These are phyloP conservation scores for Fusarium tanahbumbuense DNA, from an alignment of 2,329 filamentous ascomycete genomes.

Conservation along the genomic window DNA sequence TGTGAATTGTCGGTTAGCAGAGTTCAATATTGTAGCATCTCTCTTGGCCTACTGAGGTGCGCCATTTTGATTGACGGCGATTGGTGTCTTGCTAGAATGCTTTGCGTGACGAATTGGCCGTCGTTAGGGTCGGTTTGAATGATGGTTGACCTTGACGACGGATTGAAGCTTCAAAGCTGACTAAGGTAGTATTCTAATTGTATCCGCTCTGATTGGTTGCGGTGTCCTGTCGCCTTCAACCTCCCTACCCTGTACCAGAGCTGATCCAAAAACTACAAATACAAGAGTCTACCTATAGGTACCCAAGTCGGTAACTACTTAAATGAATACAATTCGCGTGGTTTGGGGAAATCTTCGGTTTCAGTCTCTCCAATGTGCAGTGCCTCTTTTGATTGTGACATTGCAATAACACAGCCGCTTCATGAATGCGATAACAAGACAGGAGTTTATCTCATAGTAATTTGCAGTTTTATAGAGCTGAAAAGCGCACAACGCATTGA, in stretches of 20 bases:
- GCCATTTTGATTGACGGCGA: constrained; percentile 52
- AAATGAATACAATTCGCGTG: accelerated
- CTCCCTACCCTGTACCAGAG: constrained; percentile 33
- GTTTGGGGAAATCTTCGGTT: background rate
- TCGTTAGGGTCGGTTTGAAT: constrained; percentile 43
- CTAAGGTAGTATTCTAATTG: constrained; percentile 26
- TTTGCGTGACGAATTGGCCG: constrained; percentile 41
- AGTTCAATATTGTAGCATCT: background rate
- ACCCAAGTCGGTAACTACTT: background rate
- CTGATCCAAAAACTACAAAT: background rate
- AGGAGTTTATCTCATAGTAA: accelerated
- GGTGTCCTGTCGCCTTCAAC: accelerated
- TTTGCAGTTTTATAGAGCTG: background rate
- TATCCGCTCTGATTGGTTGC: constrained; percentile 28
- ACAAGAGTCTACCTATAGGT: background rate
- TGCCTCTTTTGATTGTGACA: too few relatives aligned
- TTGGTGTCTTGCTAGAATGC: constrained; percentile 39
- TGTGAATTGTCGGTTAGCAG: constrained; percentile 47
- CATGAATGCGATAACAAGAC: background rate
- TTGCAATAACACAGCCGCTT: background rate
- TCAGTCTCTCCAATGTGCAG: too few relatives aligned
- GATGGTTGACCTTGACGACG: constrained; percentile 26
- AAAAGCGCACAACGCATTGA: background rate
- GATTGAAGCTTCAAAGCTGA: constrained; percentile 43
- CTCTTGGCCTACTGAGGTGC: constrained; percentile 52